A percentile compares a stretch with the other conserved stretches of the same genome.
These are phyloP conservation scores for Apiospora phragmitis DNA, from an alignment of 2,329 filamentous ascomycete species.

Conservation along the genomic window DNA sequence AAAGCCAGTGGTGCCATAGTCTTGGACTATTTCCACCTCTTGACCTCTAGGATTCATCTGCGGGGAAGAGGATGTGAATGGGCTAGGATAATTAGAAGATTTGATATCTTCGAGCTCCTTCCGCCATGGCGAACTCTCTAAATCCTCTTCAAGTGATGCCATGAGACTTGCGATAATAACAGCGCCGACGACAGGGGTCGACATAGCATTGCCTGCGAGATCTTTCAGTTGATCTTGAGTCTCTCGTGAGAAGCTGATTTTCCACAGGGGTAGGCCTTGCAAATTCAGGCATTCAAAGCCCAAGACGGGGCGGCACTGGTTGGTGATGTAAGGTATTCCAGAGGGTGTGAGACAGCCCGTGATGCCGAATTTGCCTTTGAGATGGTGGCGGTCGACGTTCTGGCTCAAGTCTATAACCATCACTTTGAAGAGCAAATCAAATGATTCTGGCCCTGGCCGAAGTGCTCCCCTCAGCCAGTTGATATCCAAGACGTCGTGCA, in stretches of 20 bases:
- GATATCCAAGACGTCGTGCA: slow-evolving; percentile 68
- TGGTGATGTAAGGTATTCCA: slow-evolving; percentile 61
- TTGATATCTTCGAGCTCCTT: neutral
- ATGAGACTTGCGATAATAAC: slow-evolving; percentile 62
- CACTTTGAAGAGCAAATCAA: slow-evolving; percentile 51
- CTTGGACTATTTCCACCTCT: neutral
- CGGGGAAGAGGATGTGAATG: neutral
- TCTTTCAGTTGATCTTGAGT: slow-evolving; percentile 63
- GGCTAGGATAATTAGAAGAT: neutral
- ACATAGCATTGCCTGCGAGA: slow-evolving; percentile 80
- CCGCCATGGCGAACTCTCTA: neutral
- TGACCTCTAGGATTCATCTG: neutral
- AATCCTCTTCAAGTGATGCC: neutral
- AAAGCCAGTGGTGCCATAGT: neutral
- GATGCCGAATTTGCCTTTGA: slow-evolving; percentile 53
- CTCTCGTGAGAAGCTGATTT: slow-evolving; percentile 65
- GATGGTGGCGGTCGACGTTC: slow-evolving; percentile 64
- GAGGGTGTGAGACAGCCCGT: slow-evolving; percentile 68
- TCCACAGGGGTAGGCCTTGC: slow-evolving; percentile 67
- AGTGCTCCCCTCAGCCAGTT: slow-evolving; percentile 54
- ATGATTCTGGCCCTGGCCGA: slow-evolving; percentile 21
- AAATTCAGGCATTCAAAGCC: slow-evolving; percentile 64
- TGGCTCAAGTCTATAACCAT: slow-evolving; percentile 67
- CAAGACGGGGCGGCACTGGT: slow-evolving; percentile 59
- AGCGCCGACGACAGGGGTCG: slow-evolving; percentile 67